phyloP scores from a whole-genome alignment of 495 filamentous ascomycete genomes.

The Neurospora tetrasperma region DNA sequence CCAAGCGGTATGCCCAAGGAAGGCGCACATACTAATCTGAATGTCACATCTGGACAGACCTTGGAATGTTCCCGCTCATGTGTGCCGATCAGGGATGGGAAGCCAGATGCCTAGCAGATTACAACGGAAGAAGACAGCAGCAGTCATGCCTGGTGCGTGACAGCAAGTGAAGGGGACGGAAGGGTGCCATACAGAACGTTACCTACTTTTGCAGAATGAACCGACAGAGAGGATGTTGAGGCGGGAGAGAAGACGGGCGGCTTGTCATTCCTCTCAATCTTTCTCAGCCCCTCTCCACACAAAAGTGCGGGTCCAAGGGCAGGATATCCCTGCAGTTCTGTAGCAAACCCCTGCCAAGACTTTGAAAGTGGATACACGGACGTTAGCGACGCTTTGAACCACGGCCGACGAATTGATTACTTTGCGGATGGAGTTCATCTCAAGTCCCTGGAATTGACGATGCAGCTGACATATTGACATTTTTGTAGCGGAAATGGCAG shows the following conservation, averaged over 20 bases:
- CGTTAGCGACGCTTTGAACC: neutral
- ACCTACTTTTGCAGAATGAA: neutral
- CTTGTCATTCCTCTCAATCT: neutral
- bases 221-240: neutral
- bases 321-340: neutral
- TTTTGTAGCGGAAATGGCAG: neutral
- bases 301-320: neutral
- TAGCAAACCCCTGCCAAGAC: neutral
- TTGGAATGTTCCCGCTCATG: neutral
- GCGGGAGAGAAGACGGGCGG: neutral
- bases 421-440: neutral
- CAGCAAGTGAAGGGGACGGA: neutral
- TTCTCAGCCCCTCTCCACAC: neutral
- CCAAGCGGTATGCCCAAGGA: neutral
- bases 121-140: neutral
- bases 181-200: neutral
- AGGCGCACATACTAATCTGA: neutral
- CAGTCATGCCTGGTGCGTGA: neutral
- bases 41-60: neutral
- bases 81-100: neutral
- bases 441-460: neutral
- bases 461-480: neutral
- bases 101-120: neutral
- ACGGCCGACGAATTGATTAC: neutral
- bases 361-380: neutral